Evolutionary conservation across 2,329 filamentous ascomycete genomes (phyloP), one percentile per base, ranked within the genome.

Genomic region (Dothidotthia symphoricarpi): DNA sequence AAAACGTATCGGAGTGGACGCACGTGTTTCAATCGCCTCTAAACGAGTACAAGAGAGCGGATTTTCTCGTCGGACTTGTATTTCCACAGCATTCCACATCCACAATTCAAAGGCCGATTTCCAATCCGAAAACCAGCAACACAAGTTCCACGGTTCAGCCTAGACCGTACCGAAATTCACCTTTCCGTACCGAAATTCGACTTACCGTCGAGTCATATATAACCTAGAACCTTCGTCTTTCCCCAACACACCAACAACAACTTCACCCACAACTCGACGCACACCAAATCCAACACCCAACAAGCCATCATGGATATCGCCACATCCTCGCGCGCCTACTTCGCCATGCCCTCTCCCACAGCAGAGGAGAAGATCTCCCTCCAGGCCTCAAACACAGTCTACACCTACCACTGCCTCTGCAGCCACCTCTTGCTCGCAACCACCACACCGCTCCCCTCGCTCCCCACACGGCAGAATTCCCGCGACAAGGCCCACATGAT

Each of bases 361-460:
- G 42, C 56, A 4, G 47, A 50, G 11, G 55, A 61, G 39, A 61
- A 64, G 30, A 59, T 64, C 42, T 59, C 58, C 36, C 57, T 66
- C 36, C 57, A 62, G 31, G 53, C 61, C 40, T 54, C 52, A 40
- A 57, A 55, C 51, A 62, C 61, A 35, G 60, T 77, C 46, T 67
- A 75, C 61, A 78, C 75, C 42, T 79, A 80, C 65, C 76, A 80
- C 67, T 86, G 83, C 72, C 74, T 82, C 59, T 86, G 83, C 73
- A 79, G 72, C 30, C 75, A 82, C 51, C 75, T 85, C 46, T 68
- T 85, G 37, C 73, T 86, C 46, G 75, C 80, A 15, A 81, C 72
- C 29, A 78, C 77, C 1, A 74, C 77, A 25, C 60, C 71, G 2
- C 67, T 85, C 31, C 45, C 67, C 17, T 49, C 64, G 0, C 71